Base-by-base conservation (phyloP, 257 asterid species). In the Vinca minor region DNA sequence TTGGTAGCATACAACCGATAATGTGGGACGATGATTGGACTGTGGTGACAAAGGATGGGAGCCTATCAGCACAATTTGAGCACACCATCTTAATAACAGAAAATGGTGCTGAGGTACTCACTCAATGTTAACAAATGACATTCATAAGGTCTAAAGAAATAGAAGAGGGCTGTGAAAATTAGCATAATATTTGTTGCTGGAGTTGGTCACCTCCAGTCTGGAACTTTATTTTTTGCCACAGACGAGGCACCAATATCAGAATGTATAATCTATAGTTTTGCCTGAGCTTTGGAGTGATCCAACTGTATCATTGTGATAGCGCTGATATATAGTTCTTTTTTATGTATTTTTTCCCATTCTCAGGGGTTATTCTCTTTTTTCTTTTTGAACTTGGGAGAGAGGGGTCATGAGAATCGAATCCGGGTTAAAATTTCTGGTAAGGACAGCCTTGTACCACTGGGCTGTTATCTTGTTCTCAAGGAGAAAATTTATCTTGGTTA, bases 11-110 rank as follows among this genome's bases (percentile, higher is more conserved):
- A 66, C 59, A 89, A 34, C 91, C 94, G 3, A 48, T 77, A 63
- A 77, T 92, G 83, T 92, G 98, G 98, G 81, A 84, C 3, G 98
- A 92, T 50, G 67, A 89, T 56, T 92, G 98, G 98, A 87, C 98
- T 0, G 96, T 89, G 18, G 94, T 89, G 38, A 92, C 97, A 2
- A 90, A 78, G 69, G 97, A 92, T 66, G 96, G 91, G n/a, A 82
- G 96, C 84, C 87, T 92, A 46, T 89, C 98, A 18, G 97, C 98
- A 74, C 98, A 92, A 66, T 92, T 89, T 65, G 98, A 92, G 67
- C 98, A 92, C 77, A 89, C 97, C 82, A 72, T 92, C 74, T 79
- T 92, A 67, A 83, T 89, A 56, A 92, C 96, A 5, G 53, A 77
- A 18, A 83, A 85, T 67, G 98, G 97, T 29, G 91, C 87, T 0